These are phyloP conservation scores for Thermothelomyces thermophilus DNA, from an alignment of 2,329 filamentous ascomycete genomes.

Conservation along the genomic window DNA sequence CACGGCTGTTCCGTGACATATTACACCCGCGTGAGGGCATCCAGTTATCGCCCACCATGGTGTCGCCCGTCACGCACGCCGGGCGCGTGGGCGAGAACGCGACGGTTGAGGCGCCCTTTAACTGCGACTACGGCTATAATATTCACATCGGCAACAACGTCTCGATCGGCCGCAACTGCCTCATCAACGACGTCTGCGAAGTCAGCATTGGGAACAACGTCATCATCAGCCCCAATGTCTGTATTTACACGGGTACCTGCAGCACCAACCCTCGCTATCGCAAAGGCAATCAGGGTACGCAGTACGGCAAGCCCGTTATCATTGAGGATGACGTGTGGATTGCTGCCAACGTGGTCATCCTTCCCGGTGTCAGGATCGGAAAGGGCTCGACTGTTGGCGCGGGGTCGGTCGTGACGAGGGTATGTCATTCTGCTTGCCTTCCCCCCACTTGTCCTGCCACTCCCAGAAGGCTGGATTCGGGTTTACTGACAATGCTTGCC, in stretches of 20 bases:
- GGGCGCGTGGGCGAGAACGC: constrained; percentile 68
- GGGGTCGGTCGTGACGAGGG: constrained; percentile 78
- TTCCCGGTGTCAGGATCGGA: constrained; percentile 75
- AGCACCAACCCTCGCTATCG: constrained; percentile 67
- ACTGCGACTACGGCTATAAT: constrained; percentile 90
- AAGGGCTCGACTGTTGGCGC: constrained; percentile 74
- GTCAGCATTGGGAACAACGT: constrained; percentile 75
- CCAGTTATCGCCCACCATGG: constrained; percentile 49
- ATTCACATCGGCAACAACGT: constrained; percentile 81
- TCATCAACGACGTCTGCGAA: constrained; percentile 77
- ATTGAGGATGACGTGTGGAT: constrained; percentile 87
- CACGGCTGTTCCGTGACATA: constrained; percentile 65
- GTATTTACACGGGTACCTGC: constrained; percentile 69
- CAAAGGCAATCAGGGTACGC: constrained; percentile 65
- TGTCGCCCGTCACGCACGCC: constrained; percentile 45
- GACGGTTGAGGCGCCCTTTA: constrained; percentile 80
- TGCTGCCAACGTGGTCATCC: constrained; percentile 67
- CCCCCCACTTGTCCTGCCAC: too few relatives aligned
- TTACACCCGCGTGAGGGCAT: constrained; percentile 55
- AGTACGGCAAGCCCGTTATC: constrained; percentile 62
- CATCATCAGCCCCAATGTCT: constrained; percentile 77
- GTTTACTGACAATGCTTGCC: background rate
- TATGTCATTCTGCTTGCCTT: constrained; percentile 25
- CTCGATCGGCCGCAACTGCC: constrained; percentile 74
- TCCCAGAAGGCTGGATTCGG: background rate